Evolutionary conservation across 2,329 filamentous ascomycete species (phyloP).

Genomic region (Chaetoscypha palmicola): DNA sequence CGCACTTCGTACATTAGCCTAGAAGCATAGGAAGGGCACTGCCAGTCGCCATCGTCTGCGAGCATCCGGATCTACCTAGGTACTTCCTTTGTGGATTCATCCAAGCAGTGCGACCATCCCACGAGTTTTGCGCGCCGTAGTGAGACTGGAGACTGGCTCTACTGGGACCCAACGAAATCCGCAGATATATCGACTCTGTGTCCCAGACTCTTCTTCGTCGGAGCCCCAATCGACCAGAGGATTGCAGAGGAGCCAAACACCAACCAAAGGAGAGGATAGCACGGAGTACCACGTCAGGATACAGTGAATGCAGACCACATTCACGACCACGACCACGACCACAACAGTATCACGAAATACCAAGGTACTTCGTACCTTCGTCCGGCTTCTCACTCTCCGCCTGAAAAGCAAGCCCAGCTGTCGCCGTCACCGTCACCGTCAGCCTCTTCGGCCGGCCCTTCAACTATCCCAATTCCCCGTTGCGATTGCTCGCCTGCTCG

Average conservation of each 20-base stretch:
- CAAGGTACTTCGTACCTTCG: no score
- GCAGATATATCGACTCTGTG: not conserved
- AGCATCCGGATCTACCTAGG: not conserved
- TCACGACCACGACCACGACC: no score
- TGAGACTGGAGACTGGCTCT: no score
- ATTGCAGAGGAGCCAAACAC: not conserved
- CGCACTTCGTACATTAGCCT: not conserved
- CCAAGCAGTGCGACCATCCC: not conserved
- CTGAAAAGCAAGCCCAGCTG: no score
- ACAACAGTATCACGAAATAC: no score
- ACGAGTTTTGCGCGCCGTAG: not conserved
- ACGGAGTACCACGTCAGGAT: no score
- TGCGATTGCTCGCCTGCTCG: not conserved
- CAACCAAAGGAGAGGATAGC: not conserved
- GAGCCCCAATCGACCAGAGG: slow-evolving; percentile 1
- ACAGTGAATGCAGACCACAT: no score
- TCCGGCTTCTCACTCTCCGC: no score
- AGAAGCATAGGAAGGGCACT: not conserved
- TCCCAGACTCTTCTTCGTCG: not conserved
- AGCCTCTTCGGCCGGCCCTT: not conserved
- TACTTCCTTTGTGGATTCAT: not conserved
- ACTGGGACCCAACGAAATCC: not conserved
- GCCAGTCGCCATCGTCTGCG: not conserved
- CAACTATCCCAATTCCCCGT: not conserved
- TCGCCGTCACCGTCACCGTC: not conserved